These are phyloP conservation scores for Microbotryum saponariae DNA, from an alignment of 1,284 basidiomycete species.

Conservation along the genomic window DNA sequence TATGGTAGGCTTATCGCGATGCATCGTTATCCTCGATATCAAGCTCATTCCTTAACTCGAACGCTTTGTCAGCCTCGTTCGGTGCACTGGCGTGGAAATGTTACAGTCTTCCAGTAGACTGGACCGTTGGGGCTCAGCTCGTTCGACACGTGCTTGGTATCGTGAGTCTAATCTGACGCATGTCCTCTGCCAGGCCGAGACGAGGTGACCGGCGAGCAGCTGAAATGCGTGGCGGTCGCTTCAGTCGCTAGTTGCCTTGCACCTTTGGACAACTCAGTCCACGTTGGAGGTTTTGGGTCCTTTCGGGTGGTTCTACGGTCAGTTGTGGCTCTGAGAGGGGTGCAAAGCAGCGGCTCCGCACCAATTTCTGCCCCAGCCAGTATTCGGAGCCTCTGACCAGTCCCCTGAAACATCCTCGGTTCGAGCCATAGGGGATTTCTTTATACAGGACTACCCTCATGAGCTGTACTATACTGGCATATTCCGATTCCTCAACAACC, in stretches of 20 bases:
- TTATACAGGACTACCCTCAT: conserved; percentile 79
- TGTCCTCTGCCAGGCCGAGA: not conserved
- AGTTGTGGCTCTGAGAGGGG: not conserved
- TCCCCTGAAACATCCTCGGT: conserved; percentile 21
- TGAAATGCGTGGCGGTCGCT: conserved; percentile 9
- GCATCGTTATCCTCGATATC: not conserved
- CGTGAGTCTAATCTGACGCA: conserved; percentile 48
- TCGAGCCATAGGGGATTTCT: conserved; percentile 61
- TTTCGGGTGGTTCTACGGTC: conserved; percentile 92
- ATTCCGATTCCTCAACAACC: conserved; percentile 76
- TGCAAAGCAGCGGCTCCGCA: not conserved
- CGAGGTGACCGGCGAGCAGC: not conserved
- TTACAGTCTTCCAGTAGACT: conserved; percentile 68
- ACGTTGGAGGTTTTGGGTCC: conserved; percentile 87
- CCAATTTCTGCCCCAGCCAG: not conserved
- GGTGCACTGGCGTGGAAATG: conserved; percentile 77
- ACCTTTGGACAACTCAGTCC: conserved; percentile 83
- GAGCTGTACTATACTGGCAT: conserved; percentile 93
- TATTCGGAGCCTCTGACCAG: no score
- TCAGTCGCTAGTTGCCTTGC: conserved; percentile 75
- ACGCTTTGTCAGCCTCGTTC: conserved; percentile 58
- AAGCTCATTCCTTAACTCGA: not conserved
- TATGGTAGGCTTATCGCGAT: conserved; percentile 48
- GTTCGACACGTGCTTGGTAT: conserved; percentile 77
- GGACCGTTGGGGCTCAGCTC: conserved; percentile 82